These are phyloP conservation scores for Orbilia oligospora DNA, from an alignment of 2,329 filamentous ascomycete genomes.

Conservation along the genomic window DNA sequence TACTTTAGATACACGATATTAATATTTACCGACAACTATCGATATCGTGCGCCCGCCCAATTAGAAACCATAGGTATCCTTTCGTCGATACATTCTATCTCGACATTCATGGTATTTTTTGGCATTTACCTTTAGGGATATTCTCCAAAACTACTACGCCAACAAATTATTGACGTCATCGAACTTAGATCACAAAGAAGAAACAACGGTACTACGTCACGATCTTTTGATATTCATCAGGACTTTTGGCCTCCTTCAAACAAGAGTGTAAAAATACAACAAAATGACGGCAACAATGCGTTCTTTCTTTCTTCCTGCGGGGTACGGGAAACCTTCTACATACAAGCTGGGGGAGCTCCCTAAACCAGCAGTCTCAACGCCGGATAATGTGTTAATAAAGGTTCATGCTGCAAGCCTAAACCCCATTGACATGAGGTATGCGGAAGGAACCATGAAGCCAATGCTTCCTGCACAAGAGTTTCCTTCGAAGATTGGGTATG, in stretches of 20 bases:
- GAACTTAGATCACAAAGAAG: no score
- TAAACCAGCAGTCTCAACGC: constrained; percentile 62
- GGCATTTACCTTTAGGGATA: no score
- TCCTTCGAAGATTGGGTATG: constrained; percentile 69
- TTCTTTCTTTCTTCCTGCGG: constrained; percentile 52
- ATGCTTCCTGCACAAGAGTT: constrained; percentile 65
- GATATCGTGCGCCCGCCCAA: no score
- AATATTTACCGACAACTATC: no score
- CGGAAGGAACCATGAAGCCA: constrained; percentile 66
- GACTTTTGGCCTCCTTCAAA: neutral
- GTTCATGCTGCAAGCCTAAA: constrained; percentile 69
- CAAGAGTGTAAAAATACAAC: neutral
- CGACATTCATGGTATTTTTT: no score
- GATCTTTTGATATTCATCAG: no score
- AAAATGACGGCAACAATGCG: constrained; percentile 30
- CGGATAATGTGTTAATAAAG: constrained; percentile 66
- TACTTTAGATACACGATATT: no score
- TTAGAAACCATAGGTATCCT: no score
- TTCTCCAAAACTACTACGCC: no score
- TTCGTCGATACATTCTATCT: no score
- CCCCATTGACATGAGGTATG: constrained; percentile 69
- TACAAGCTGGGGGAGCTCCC: constrained; percentile 54
- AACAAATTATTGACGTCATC: no score
- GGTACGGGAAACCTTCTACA: constrained; percentile 46
- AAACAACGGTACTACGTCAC: neutral